Conservation (phyloP, 495 filamentous ascomycete genomes). For the Penicillium pulvis region DNA sequence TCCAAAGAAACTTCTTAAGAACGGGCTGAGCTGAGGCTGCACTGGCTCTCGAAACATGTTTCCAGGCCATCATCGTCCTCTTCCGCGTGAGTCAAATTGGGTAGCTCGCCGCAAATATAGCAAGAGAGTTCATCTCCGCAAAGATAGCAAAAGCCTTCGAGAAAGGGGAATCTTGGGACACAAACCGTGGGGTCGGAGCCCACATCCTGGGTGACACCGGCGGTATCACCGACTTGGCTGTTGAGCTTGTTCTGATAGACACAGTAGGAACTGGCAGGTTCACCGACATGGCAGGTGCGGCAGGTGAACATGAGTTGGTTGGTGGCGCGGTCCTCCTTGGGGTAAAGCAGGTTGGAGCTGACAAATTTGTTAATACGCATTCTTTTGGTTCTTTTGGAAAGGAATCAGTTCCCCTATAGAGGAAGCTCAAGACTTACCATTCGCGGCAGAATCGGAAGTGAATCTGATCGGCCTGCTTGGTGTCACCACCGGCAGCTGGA, state of each 20-base stretch:
- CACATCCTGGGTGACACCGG: conserved; percentile 96
- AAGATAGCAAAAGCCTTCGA: conserved; percentile 50
- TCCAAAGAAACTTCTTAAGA: conserved; percentile 6
- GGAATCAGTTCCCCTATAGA: no score
- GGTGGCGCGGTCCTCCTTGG: conserved; percentile 77
- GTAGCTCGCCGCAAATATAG: conserved; percentile 40
- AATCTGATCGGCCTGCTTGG: conserved; percentile 72
- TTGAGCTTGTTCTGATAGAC: conserved; percentile 91
- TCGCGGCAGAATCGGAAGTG: conserved; percentile 97
- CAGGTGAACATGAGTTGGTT: conserved; percentile 75
- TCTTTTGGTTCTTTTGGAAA: not conserved
- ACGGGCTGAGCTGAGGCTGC: not conserved
- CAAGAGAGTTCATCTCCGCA: conserved; percentile 57
- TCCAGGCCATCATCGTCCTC: conserved; percentile 8
- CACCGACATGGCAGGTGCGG: conserved; percentile 87
- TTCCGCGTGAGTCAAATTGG: conserved; percentile 18
- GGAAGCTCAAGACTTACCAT: conserved; percentile 57
- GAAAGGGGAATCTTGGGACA: conserved; percentile 37
- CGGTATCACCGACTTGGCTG: conserved; percentile 88
- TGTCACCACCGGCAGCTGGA: conserved; percentile 54
- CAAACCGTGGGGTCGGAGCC: conserved; percentile 96
- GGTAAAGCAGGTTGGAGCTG: conserved; percentile 96
- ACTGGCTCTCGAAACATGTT: not conserved
- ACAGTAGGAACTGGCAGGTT: conserved; percentile 80
- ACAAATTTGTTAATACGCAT: not conserved